phyloP scores from a whole-genome alignment of 495 filamentous ascomycete genomes.

The Thozetella sp. region DNA sequence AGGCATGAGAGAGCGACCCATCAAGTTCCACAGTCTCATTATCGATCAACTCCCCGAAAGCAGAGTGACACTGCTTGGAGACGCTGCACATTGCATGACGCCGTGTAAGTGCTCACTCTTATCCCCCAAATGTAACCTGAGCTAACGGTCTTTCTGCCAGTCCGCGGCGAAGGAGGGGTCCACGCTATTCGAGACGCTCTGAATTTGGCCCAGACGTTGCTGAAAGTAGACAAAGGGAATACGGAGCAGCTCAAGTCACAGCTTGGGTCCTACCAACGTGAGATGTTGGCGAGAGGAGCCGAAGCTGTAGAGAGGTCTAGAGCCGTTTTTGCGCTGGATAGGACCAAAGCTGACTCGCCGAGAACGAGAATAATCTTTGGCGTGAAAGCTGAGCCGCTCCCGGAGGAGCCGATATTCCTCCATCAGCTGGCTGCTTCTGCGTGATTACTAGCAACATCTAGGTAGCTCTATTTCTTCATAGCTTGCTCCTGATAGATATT shows the following conservation, averaged over 20 bases:
- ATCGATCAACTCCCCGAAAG: conserved; percentile 24
- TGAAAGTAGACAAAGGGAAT: not conserved
- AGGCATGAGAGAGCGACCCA: not conserved
- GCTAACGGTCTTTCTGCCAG: conserved; percentile 7
- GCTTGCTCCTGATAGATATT: no score
- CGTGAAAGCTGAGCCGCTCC: no score
- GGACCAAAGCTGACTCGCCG: no score
- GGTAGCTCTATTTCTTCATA: no score
- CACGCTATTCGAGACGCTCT: conserved; percentile 30
- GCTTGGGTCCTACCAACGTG: not conserved
- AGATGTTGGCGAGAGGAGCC: not conserved
- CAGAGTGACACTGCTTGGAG: conserved; percentile 52
- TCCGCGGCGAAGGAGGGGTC: conserved; percentile 33
- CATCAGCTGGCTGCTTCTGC: no score
- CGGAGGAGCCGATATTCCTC: no score
- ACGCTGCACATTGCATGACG: conserved; percentile 63
- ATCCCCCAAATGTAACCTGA: not conserved
- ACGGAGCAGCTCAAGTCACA: not conserved
- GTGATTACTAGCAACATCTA: no score
- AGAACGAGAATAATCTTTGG: no score
- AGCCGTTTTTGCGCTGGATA: not conserved
- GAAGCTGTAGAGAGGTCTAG: not conserved
- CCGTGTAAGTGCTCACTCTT: conserved; percentile 44
- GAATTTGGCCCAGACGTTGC: not conserved
- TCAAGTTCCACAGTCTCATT: conserved; percentile 13